Evolutionary conservation across 225 moss, liverwort and hornwort species (phyloP), one percentile per base, ranked within the genome.

Genomic region (Bryoerythrophyllum caledonicum): DNA sequence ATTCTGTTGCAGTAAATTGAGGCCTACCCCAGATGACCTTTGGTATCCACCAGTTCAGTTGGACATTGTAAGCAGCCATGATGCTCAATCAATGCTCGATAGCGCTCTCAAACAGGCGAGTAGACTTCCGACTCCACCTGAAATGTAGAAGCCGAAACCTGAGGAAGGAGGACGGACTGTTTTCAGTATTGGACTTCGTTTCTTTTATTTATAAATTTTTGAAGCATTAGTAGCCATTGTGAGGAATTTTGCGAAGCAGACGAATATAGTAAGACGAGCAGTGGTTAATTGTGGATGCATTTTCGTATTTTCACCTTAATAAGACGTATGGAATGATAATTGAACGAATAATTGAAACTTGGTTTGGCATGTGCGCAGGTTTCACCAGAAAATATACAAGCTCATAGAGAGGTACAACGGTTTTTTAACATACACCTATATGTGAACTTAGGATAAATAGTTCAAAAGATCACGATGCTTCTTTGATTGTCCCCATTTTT

Each of bases 381-480:
- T 38, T 37, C 67, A 62, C 60, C 67, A 68, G 60, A 57, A 67
- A 59, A 74, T 74, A 6, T 60, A 49, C 61, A 73, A 61, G 73
- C 68, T 58, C 58, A 68, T 73, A 67, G 65, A 73, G 79, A 79
- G 79, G 74, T 74, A 57, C n/a, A 60, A 38, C 20, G 28, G 16
- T 10, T 14, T 27, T 46, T 40, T 32, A 2, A 23, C 17, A 30
- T 62, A 51, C 21, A 30, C 24, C 17, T 48, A n/a, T n/a, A 24
- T 34, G 16, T 63, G 21, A 52, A 15, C n/a, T 34, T 26, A 60
- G 28, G 12, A 28, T 59, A 46, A 27, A 28, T 21, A 13, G 20
- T 32, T 21, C 34, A 10, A 24, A 37, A 37, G 51, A 23, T 19
- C 24, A 23, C 24, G 8, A 15, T 37, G 35, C 10, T 73, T 51